phyloP scores from a whole-genome alignment of 2,329 filamentous ascomycete genomes.

The Monilinia laxa region DNA sequence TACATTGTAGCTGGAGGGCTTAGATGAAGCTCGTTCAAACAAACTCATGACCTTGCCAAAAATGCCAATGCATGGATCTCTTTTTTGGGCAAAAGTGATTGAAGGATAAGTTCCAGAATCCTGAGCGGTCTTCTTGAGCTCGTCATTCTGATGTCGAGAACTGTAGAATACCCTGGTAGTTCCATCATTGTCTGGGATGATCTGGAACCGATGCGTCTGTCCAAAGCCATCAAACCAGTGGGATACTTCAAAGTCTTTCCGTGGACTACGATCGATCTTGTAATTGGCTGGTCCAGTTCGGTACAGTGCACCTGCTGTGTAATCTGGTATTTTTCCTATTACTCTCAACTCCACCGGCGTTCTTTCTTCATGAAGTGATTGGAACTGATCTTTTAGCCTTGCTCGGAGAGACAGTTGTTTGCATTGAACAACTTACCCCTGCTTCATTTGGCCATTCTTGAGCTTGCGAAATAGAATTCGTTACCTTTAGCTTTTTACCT shows the following conservation, averaged over 20 bases:
- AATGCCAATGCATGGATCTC: neutral
- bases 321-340: conserved; percentile 65
- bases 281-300: conserved; percentile 71
- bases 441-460: conserved; percentile 16
- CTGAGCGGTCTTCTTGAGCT: neutral
- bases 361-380: conserved; percentile 2
- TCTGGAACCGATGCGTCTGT: conserved; percentile 68
- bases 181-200: neutral
- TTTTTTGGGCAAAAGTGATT: conserved; percentile 8
- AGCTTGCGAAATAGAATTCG: no score
- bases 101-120: neutral
- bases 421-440: neutral
- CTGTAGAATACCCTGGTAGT: neutral
- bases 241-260: conserved; percentile 45
- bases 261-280: conserved; percentile 38
- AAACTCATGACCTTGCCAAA: no score
- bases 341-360: conserved; percentile 61
- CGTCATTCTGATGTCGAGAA: conserved; percentile 1
- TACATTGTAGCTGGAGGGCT: no score
- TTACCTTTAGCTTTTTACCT: neutral
- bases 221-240: conserved; percentile 60
- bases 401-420: neutral
- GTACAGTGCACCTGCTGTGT: conserved; percentile 70
- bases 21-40: no score
- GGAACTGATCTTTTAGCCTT: neutral